Base-by-base conservation (phyloP, 352 stramenopile genomes). In the Phytopythium oedochilum region DNA sequence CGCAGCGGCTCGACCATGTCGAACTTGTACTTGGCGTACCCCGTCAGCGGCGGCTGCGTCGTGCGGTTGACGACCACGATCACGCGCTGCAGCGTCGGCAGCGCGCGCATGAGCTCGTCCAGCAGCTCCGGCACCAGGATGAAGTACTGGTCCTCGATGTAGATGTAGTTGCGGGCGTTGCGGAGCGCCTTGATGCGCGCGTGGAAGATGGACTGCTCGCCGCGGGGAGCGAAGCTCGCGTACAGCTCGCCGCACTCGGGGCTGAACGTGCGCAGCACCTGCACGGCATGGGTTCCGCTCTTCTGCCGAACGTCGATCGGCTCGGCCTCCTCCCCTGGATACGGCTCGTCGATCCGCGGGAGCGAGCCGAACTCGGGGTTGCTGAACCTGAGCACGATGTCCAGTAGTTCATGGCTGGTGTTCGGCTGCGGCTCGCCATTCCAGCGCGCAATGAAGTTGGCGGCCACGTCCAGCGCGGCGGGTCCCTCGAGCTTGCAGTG, bases 101-200 rank as follows among this genome's bases (percentile, higher is more conserved):
- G 65, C 39, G 72, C 71, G 1, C 66, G 53, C 40, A 71, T 22
- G 5, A 89, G 67, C 23, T 68, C 73, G 0, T 78, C 61, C 54
- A 84, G 53, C 5, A 89, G 60, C 58, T 86, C 65, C n/a, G 75
- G 71, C 44, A 89, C 71, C 26, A 75, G 55, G 51, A 86, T 78
- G 42, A 89, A 89, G 63, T 89, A 87, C 62, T 89, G 73, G 46
- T 89, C 78, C 51, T 87, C 71, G 54, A 89, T 75, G 53, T 77
- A 87, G 20, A 89, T 71, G 60, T 71, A 84, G 59, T 89, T 89
- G 47, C 64, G 61, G 1, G 75, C 78, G 22, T 77, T 68, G 3
- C 52, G 60, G 55, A 88, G 82, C 36, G 75, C 78, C 59, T 89
- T 84, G 35, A 83, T 68, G 34, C 74, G 67, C 17, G 68, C 60